A percentile compares a stretch with the other conserved stretches of the same genome.
Evolutionary conservation across 2,329 filamentous ascomycete species (phyloP).

Genomic region (Verticillium albo-atrum): DNA sequence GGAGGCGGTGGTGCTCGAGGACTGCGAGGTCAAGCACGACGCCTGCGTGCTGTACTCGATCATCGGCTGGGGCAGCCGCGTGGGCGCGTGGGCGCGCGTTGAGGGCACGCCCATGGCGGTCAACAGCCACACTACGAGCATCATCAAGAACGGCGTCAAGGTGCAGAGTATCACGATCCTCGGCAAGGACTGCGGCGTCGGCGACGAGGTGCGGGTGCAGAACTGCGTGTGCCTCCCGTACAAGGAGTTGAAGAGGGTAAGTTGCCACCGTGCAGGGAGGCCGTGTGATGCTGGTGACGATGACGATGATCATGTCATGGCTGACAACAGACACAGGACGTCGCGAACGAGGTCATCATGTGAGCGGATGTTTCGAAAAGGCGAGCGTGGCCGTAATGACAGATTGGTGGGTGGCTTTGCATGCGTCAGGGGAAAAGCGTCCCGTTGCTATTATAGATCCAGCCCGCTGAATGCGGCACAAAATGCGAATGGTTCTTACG

Average conservation of each 20-base stretch:
- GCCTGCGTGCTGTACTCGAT: slow-evolving; percentile 94
- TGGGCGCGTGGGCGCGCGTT: slow-evolving; percentile 97
- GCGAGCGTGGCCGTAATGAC: background rate
- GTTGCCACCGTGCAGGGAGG: background rate
- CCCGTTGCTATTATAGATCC: background rate
- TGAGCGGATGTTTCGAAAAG: slow-evolving; percentile 37
- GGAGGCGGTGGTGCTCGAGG: slow-evolving; percentile 93
- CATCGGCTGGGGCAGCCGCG: slow-evolving; percentile 92
- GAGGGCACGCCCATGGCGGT: slow-evolving; percentile 90
- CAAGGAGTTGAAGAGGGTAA: slow-evolving; percentile 92
- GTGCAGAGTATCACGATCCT: slow-evolving; percentile 97
- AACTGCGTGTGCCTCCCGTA: slow-evolving; percentile 97
- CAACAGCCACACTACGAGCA: slow-evolving; percentile 85
- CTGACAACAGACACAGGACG: slow-evolving; percentile 56
- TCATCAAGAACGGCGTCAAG: slow-evolving; percentile 97
- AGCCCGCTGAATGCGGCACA: background rate
- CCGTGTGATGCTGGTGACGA: too few relatives aligned
- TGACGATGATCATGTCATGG: background rate
- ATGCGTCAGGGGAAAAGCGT: slow-evolving; percentile 2
- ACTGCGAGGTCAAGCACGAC: slow-evolving; percentile 93
- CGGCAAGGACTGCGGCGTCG: slow-evolving; percentile 91
- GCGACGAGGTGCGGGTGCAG: slow-evolving; percentile 91
- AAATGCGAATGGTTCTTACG: background rate
- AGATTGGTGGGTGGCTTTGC: background rate
- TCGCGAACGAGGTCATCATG: slow-evolving; percentile 89